These are phyloP conservation scores for Calonectria ilicicola DNA, from an alignment of 2,329 filamentous ascomycete species.

Conservation along the genomic window DNA sequence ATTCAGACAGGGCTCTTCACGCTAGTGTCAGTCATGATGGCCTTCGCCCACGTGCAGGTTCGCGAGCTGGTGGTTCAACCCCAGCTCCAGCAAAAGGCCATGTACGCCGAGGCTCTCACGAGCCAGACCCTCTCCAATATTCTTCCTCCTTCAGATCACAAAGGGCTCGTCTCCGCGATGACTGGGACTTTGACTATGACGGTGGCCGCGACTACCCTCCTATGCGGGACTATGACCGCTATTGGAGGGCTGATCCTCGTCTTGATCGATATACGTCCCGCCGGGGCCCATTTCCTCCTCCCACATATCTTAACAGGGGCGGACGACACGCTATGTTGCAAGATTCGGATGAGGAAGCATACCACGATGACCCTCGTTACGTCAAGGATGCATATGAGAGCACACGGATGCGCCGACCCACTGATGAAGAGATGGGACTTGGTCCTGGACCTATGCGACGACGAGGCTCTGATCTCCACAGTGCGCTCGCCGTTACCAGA, in stretches of 20 bases:
- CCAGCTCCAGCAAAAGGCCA: conserved; percentile 25
- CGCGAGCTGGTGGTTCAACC: conserved; percentile 30
- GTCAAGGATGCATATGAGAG: conserved; percentile 29
- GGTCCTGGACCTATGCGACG: conserved; percentile 9
- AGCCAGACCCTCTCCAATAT: conserved; percentile 37
- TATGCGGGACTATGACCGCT: conserved; percentile 39
- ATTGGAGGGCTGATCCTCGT: conserved; percentile 39
- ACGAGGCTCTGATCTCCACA: conserved; percentile 29
- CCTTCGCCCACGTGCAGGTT: conserved; percentile 31
- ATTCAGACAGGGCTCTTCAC: conserved; percentile 37
- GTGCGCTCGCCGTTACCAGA: conserved; percentile 35
- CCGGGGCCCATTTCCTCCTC: conserved; percentile 39
- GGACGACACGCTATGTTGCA: conserved; percentile 27
- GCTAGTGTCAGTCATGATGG: conserved; percentile 34
- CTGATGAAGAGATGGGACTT: conserved; percentile 41
- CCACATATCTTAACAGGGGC: conserved; percentile 37
- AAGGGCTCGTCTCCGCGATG: conserved; percentile 38
- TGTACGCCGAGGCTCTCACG: conserved; percentile 32
- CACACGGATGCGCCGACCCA: conserved; percentile 25
- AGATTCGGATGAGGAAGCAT: conserved; percentile 42
- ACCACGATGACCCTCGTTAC: conserved; percentile 35
- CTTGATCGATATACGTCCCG: conserved; percentile 38
- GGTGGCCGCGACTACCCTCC: conserved; percentile 32
- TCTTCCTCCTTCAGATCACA: conserved; percentile 36
- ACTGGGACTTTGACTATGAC: conserved; percentile 39